Percentiles rank a stretch among this genome's conserved stretches.
phyloP scores from a whole-genome alignment of 352 stramenopile species.

The Globisporangium orthogonon region DNA sequence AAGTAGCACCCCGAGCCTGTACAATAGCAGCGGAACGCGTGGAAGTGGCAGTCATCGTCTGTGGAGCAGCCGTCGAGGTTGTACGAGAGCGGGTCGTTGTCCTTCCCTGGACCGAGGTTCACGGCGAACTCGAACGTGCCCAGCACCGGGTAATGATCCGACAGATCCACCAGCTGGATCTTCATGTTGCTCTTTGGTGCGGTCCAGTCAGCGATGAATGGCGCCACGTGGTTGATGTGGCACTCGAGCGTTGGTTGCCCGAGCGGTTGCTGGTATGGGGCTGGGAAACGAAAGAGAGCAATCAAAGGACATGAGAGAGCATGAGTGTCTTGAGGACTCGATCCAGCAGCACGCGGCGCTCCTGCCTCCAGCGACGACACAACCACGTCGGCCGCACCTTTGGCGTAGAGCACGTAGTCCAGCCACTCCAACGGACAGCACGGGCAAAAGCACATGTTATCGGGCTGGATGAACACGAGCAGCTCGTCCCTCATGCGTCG shows the following conservation, averaged over 20 bases:
- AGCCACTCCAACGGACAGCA: slow-evolving; percentile 81
- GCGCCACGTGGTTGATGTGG: slow-evolving; percentile 40
- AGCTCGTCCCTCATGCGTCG: slow-evolving; percentile 9
- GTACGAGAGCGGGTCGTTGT: slow-evolving; percentile 47
- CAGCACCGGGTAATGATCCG: slow-evolving; percentile 75
- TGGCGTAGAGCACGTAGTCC: slow-evolving; percentile 74
- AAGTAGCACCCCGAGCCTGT: slow-evolving; percentile 57
- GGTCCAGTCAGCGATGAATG: slow-evolving; percentile 66
- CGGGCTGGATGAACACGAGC: slow-evolving; percentile 29
- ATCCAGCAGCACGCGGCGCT: neutral
- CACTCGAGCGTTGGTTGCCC: slow-evolving; percentile 44
- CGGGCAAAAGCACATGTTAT: slow-evolving; percentile 68
- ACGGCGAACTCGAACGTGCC: slow-evolving; percentile 63
- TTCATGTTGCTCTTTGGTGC: slow-evolving; percentile 38
- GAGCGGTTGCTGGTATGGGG: slow-evolving; percentile 67
- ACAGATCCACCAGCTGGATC: slow-evolving; percentile 62
- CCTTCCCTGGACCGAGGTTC: slow-evolving; percentile 26
- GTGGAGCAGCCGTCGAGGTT: slow-evolving; percentile 75
- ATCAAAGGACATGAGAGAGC: neutral
- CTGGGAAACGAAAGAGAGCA: slow-evolving; percentile 10
- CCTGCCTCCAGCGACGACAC: neutral
- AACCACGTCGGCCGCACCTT: slow-evolving; percentile 25
- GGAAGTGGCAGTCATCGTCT: slow-evolving; percentile 64
- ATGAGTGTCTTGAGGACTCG: neutral
- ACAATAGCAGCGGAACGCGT: slow-evolving; percentile 68